Conservation (phyloP, 75 land plant species). For the Cunninghamia lanceolata region DNA sequence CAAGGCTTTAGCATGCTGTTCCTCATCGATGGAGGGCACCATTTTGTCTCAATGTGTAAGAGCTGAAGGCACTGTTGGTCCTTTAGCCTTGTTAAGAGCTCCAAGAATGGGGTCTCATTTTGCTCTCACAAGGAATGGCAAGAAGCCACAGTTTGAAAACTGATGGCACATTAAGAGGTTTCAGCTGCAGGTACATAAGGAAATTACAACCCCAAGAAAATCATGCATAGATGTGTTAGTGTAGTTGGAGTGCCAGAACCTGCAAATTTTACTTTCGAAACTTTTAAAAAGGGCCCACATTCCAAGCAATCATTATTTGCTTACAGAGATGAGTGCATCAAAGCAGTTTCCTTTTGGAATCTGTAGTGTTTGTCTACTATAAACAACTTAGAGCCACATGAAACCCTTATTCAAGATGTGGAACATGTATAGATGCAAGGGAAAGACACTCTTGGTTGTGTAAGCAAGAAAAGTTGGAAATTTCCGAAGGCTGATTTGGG, state of each 20-base stretch:
- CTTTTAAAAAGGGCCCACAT: not conserved
- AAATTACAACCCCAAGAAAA: slow-evolving; percentile 12
- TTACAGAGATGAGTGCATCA: slow-evolving; percentile 60
- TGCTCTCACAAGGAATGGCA: slow-evolving; percentile 19
- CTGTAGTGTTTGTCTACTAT: slow-evolving; percentile 31
- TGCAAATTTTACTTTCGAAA: slow-evolving; percentile 28
- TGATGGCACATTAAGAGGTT: not conserved
- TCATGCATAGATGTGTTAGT: slow-evolving; percentile 40
- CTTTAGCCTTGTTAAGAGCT: slow-evolving; percentile 19
- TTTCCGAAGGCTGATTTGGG: no score
- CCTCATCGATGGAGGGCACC: slow-evolving; percentile 21
- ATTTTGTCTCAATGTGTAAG: slow-evolving; percentile 26
- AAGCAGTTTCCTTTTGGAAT: slow-evolving; percentile 49
- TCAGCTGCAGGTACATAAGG: slow-evolving; percentile 6
- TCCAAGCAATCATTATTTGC: slow-evolving; percentile 42
- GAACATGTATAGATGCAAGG: slow-evolving; percentile 30
- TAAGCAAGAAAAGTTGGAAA: slow-evolving; percentile 59
- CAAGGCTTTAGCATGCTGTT: not conserved
- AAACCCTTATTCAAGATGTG: slow-evolving; percentile 59
- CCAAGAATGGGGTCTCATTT: slow-evolving; percentile 46
- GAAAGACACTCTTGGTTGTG: slow-evolving; percentile 50
- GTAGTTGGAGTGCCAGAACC: slow-evolving; percentile 61
- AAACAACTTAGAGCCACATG: slow-evolving; percentile 38
- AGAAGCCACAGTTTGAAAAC: slow-evolving; percentile 3
- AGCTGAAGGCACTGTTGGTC: slow-evolving; percentile 5